These are phyloP conservation scores for Aaosphaeria arxii DNA, from an alignment of 2,329 filamentous ascomycete species.

Conservation along the genomic window DNA sequence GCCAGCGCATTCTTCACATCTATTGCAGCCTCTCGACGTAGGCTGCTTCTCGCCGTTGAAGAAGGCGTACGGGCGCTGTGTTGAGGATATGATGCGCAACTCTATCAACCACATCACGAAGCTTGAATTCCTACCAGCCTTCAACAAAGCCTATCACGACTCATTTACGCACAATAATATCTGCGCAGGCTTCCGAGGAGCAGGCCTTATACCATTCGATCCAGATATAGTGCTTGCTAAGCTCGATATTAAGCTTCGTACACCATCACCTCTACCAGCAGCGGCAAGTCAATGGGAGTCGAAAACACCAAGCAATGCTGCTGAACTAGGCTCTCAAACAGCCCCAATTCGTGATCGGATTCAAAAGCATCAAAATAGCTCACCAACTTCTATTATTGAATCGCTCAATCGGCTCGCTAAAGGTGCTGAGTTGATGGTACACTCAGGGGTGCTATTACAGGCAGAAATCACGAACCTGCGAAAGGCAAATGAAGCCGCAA, in stretches of 20 bases:
- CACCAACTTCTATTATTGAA: slow-evolving; percentile 1
- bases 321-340: slow-evolving; percentile 5
- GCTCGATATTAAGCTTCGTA: slow-evolving; percentile 22
- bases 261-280: slow-evolving; percentile 4
- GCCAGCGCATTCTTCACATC: slow-evolving; percentile 34
- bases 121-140: slow-evolving; percentile 18
- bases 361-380: slow-evolving; percentile 2
- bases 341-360: slow-evolving; percentile 3
- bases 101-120: slow-evolving; percentile 27
- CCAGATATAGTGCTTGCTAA: slow-evolving; percentile 30
- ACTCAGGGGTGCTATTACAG: slow-evolving; percentile 1
- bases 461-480: neutral
- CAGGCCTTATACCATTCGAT: slow-evolving; percentile 31
- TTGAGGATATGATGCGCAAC: slow-evolving; percentile 24
- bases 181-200: slow-evolving; percentile 24
- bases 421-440: slow-evolving; percentile 4
- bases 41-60: slow-evolving; percentile 39
- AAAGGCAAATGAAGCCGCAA: slow-evolving; percentile 5
- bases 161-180: slow-evolving; percentile 27
- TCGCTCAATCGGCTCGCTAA: slow-evolving; percentile 2
- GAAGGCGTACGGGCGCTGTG: slow-evolving; percentile 22
- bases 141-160: slow-evolving; percentile 20
- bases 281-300: slow-evolving; percentile 1
- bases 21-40: slow-evolving; percentile 41
- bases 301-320: slow-evolving; percentile 6